Base-by-base conservation (phyloP, 2,329 filamentous ascomycete genomes). In the Didymella exigua region DNA sequence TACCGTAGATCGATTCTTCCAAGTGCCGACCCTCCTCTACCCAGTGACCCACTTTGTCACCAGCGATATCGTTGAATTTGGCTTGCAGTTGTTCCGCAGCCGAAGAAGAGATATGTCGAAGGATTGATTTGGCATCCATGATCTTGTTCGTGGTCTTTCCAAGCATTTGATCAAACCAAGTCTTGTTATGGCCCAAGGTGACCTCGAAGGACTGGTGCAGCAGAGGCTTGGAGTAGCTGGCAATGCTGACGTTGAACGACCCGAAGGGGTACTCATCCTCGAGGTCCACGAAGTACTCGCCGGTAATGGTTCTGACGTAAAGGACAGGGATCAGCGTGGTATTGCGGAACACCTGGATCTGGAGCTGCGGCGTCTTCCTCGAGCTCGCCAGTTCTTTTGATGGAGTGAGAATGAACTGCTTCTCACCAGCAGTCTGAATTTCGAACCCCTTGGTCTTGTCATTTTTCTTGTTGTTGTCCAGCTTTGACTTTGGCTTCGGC, bases 391-490 rank as follows among this genome's bases (percentile, higher is more conserved):
- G 73, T 21, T 73, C 74, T 27, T 74, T 72, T 7, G 81, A 80
- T 8, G 81, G 78, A 37, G 78, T 79, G 44, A 85, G 75, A 37
- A 82, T 69, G 50, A 85, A 78, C 61, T 84, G 81, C 42, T 78
- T 78, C 56, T 84, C 79, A 5, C 80, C 81, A 57, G 83, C 76
- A n/a, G 79, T 75, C 55, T 82, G 77, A n/a, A 84, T 74, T 54
- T 82, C 78, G 63, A 83, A 84, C 10, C 71, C 68, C 33, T 77
- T 74, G 3, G 71, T 69, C 14, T 74, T 69, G 18, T 68, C 72
- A 11, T 42, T 33, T 33, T 65, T 61, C 21, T 59, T 54, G 52
- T 60, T 59, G 5, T 19, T 58, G 4, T 23, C 16, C 14, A 54
- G 36, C 38, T 58, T 58, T 29, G 34, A 37, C 34, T 53, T 58